Evolutionary conservation across 192 early-diverging fungal genomes (phyloP).

Genomic region (Backusella australiensis): DNA sequence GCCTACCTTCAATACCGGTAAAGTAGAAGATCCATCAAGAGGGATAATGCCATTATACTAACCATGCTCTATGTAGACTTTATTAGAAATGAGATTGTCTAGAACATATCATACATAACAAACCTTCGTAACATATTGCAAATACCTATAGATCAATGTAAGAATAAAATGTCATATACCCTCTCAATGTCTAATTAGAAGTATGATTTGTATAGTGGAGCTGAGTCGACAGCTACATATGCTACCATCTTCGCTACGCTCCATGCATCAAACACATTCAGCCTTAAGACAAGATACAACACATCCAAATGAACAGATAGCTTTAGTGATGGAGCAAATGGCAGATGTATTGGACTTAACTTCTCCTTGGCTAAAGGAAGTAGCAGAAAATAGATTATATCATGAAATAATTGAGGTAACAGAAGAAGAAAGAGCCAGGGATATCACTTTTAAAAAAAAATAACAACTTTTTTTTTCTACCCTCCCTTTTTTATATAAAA

Average conservation of each 20-base stretch:
- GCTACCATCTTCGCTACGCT: neutral
- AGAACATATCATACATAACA: neutral
- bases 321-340: neutral
- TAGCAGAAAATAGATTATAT: neutral
- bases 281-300: neutral
- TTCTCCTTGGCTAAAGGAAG: neutral
- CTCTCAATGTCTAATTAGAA: neutral
- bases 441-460: neutral
- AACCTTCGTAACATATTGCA: neutral
- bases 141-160: neutral
- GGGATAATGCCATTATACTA: neutral
- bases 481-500: neutral
- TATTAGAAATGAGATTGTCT: neutral
- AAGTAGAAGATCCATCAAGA: neutral
- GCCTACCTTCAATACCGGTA: neutral
- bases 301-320: neutral
- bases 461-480: neutral
- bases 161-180: neutral
- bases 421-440: neutral
- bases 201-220: neutral
- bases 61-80: neutral
- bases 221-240: neutral
- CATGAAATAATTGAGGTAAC: slow-evolving; percentile 1
- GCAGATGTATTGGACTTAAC: neutral
- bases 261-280: neutral